Base-by-base conservation (phyloP, 352 stramenopile species). In the Phytophthora idaei region DNA sequence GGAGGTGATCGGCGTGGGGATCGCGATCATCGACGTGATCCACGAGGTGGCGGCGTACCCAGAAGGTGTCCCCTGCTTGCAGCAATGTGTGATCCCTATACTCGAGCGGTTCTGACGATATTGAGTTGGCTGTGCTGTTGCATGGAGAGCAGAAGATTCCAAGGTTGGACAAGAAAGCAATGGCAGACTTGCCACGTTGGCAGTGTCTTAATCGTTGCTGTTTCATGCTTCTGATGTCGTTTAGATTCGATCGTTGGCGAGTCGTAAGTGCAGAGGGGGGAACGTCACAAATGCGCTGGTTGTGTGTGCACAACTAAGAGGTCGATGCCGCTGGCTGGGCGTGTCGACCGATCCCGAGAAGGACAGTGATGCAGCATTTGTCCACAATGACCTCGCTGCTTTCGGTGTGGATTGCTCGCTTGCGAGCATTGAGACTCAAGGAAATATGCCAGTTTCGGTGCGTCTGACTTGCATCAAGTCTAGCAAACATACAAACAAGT, bases 21-120 rank as follows among this genome's bases (percentile, higher is more conserved):
- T 92, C 80, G 83, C 76, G 31, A 75, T 75, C 31, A 74, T 92
- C 47, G 81, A 92, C 65, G 70, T 90, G 45, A 89, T 92, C 63
- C 73, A 85, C 41, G 80, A 88, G 42, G 76, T 90, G 47, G 75
- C 75, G 5, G 61, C 51, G 69, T 92, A 74, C 46, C 79, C 83
- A 0, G 61, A 75, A 76, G 81, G 83, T 89, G 34, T 11, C 3
- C 49, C 25, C 12, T 51, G n/a, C n/a, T 34, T 62, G 42, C 27
- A 5, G 5, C 4, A 29, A 3, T 31, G n/a, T 64, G 50, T 46
- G 53, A 11, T 28, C 45, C 32, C 39, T 39, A 32, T 28, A 21
- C 3, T 39, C 21, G 8, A 36, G 9, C 25, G 10, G 31, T 7
- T 25, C 44, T 61, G 54, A 67, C 31, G 27, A 2, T 51, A 25